Base-by-base conservation (phyloP, 306 rosid species). In the Inga oerstediana region DNA sequence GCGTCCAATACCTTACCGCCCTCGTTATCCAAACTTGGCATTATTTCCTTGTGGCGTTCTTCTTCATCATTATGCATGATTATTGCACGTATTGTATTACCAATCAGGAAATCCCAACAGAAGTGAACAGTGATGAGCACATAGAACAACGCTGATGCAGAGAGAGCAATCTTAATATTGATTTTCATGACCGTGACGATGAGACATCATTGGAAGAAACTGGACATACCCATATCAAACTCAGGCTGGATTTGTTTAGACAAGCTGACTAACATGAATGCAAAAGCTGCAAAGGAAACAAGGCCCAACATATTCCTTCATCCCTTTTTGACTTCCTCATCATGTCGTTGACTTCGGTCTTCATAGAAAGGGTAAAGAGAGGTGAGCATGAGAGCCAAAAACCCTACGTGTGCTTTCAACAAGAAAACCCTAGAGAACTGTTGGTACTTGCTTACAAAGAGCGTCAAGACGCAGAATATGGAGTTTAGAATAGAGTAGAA, bases 251-350 rank as follows among this genome's bases (percentile, higher is more conserved):
- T 45, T 32, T 72, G 83, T 45, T 79, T 79, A 0, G 76, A 84
- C 61, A 84, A 52, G 44, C 83, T 64, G 64, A 74, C 3, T 1
- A 77, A 78, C 84, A 84, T 74, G 35, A 74, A 66, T 8, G 74
- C 72, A 78, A 83, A 78, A 19, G 76, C 70, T 1, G 43, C 69
- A 12, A 34, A 49, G 0, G 80, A 84, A 20, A 15, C 59, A 2
- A 79, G 27, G 49, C 70, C 73, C 46, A 72, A 37, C 4, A 62
- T n/a, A 13, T 8, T 69, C 4, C 65, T 24, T 11, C 3, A 27
- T 51, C 68, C 68, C 37, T 62, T 24, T 3, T 24, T 17, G 35
- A 4, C 17, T 11, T 62, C 15, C 8, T 3, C 64, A 13, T 3
- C 32, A 5, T 62, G 32, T 11, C 10, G 19, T 3, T 20, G 59